Base-by-base conservation (phyloP, 805 yeast species). In the Saccharomyces kudriavzevii region DNA sequence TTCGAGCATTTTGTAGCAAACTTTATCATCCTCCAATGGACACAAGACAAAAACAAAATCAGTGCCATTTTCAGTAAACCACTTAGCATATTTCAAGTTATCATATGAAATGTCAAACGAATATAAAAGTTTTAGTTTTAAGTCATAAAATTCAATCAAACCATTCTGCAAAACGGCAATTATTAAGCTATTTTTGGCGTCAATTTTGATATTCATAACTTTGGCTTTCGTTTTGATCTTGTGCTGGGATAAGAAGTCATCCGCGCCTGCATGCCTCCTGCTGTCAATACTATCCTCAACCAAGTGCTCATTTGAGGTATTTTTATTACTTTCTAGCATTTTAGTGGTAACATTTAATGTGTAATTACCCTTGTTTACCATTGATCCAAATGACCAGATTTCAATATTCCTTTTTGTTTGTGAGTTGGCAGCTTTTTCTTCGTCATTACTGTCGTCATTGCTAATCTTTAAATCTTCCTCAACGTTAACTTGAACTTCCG, bases 111-210 rank as follows among this genome's bases (percentile, higher is more conserved):
- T 57, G 27, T 64, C 60, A 20, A 56, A 31, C 2, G 66, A 62
- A 45, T 57, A 53, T 24, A 60, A 52, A n/a, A 64, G 49, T 49
- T 59, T 64, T 50, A 65, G 53, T n/a, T 60, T 52, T 25, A 55
- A 56, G 40, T 63, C 66, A 54, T 59, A 68, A 14, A 64, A 53
- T 51, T 66, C 67, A 27, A 70, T 58, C 17, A 63, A 53, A 17
- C 73, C 73, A 49, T 59, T 61, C 50, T 62, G 54, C 25, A 68
- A 59, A 4, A 66, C 61, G 1, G 56, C 62, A 17, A 61, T 52
- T 14, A 68, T 61, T 2, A 48, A 46, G 4, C 40, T 45, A n/a
- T 51, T 52, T 13, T 49, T 51, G 2, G 51, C 49, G 17, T 56
- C 51, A n/a, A 66, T 58, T 43, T 61, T 60, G 4, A 66, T 49